Base-by-base conservation (phyloP, 1,284 basidiomycete genomes). In the Puccinia coronata region DNA sequence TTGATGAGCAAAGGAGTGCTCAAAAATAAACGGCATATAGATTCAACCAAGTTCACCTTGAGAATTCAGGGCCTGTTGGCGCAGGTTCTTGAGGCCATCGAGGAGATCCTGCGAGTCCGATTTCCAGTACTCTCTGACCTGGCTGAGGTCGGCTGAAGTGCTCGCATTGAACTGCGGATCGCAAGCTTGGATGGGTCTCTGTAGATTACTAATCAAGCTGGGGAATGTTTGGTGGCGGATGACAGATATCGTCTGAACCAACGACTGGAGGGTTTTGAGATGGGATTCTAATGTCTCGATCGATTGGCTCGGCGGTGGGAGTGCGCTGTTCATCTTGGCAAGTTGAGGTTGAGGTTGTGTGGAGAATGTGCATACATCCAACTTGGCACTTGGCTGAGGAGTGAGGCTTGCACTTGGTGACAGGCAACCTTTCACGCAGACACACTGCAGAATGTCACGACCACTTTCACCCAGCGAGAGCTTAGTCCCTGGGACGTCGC, bases 41-140 rank as follows among this genome's bases (percentile, higher is more conserved):
- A 39, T 57, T 57, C 8, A 25, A 28, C 23, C 9, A 39, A 23
- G 34, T 34, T 63, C 34, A 63, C 59, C 59, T 39, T 63, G 34
- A 20, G 59, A 63, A 23, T 39, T 63, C 16, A 39, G 2, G 23
- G 34, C 34, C 59, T 63, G 34, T 63, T 39, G 59, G 34, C 59
- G 59, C 18, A 63, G 59, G 31, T 18, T 31, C 18, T 36, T 39
- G 18, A 63, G 16, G 4, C 18, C 34, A 39, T 63, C 14, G 18
- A 39, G 8, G 18, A 63, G 34, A 23, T 63, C 34, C 6, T 39
- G 31, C 6, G 59, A 39, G 34, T 63, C 34, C 0, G 2, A 39
- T 63, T 63, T 63, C 59, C 59, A 63, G 34, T 63, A 39, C 16
- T 63, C 59, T 23, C 34, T 63, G 59, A 63, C 18, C 34, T 39